Evolutionary conservation across 1,139 yeast species (phyloP), one percentile per base, ranked within the genome.

Genomic region (Nakaseomyces delphensis): DNA sequence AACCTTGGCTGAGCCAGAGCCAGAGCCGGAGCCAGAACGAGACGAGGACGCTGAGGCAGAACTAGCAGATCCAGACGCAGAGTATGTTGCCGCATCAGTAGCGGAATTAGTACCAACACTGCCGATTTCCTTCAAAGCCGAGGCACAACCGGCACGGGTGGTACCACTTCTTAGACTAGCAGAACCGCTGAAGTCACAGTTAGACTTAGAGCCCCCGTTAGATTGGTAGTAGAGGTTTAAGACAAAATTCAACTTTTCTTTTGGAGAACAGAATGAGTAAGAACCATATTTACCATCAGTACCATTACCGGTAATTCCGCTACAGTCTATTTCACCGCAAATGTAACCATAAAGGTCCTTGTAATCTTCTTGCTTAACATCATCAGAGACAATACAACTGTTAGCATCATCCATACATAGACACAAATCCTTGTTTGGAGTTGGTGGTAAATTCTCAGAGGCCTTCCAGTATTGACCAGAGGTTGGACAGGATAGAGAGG

Each of bases 101-200:
- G 64, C 57, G 30, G 63, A 54, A 41, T 70, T 68, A 21, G 73
- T 62, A 45, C 63, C 66, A 29, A 55, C 51, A 39, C 66, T 50
- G 43, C 67, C 68, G 23, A 67, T 55, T 45, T 62, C 57, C 4
- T 66, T 59, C 45, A 71, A 61, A 28, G 70, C 63, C 44, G 79
- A 70, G 36, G 79, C 67, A 48, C 79, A 69, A 39, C 77, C 68
- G 38, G 76, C 73, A 48, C 83, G 80, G 44, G 81, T 64, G 27
- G 73, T 65, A 41, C 73, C 71, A 43, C 65, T 56, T 48, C 65
- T 64, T 36, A 74, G 43, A 30, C 76, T 52, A 41, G 84, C 86
- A 46, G 79, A 71, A 48, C 93, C 91, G 48, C 65, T 63, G 65
- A 82, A 83, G 61, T 71, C 74, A 72, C 93, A 83, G 40, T 83